These are phyloP conservation scores for Tolypocladium inflatum DNA, from an alignment of 2,329 filamentous ascomycete genomes.

Conservation along the genomic window DNA sequence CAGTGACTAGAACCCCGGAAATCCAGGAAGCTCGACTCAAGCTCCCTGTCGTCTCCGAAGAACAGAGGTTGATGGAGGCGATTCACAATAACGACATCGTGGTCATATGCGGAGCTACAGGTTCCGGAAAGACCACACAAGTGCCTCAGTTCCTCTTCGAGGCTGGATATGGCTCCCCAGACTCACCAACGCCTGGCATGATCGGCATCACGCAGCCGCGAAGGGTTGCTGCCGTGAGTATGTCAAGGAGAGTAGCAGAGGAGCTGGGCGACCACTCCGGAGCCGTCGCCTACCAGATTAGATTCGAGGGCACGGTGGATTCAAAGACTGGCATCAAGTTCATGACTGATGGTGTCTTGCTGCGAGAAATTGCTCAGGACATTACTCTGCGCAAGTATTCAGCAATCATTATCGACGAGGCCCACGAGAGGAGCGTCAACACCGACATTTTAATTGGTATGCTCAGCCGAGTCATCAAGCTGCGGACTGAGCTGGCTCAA, in stretches of 20 bases:
- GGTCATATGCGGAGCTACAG: constrained; percentile 88
- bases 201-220: constrained; percentile 93
- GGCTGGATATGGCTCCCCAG: constrained; percentile 74
- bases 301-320: constrained; percentile 79
- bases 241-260: constrained; percentile 83
- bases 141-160: constrained; percentile 94
- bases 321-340: constrained; percentile 88
- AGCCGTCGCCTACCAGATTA: constrained; percentile 84
- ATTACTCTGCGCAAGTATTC: constrained; percentile 86
- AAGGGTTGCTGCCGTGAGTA: constrained; percentile 90
- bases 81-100: constrained; percentile 87
- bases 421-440: constrained; percentile 93
- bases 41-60: constrained; percentile 85
- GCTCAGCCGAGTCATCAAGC: constrained; percentile 82
- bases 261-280: constrained; percentile 73
- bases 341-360: constrained; percentile 95
- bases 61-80: constrained; percentile 96
- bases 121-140: constrained; percentile 96
- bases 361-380: constrained; percentile 85
- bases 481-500: constrained; percentile 64
- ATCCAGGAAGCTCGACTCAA: constrained; percentile 72
- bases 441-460: constrained; percentile 98
- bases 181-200: constrained; percentile 77
- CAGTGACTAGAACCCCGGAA: constrained; percentile 57
- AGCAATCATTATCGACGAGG: constrained; percentile 89